Conservation (phyloP, 805 yeast genomes). For the Candida endomychidarum region DNA sequence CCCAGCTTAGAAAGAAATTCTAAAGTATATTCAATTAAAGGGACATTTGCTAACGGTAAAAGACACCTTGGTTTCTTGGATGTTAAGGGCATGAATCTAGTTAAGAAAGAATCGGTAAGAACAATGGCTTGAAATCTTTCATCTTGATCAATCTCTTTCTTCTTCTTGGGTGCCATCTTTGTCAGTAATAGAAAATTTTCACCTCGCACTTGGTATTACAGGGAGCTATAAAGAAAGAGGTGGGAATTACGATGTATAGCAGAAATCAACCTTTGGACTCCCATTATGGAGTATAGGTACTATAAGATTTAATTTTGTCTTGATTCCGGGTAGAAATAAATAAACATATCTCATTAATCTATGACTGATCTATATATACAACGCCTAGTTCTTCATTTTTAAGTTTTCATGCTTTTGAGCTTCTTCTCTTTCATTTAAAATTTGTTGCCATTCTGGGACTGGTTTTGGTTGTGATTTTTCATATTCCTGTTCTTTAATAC, state of each 20-base stretch:
- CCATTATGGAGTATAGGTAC: too few species aligned
- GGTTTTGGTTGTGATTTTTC: slow-evolving; percentile 35
- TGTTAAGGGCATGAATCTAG: slow-evolving; percentile 90
- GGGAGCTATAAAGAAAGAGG: too few species aligned
- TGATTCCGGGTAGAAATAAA: neutral
- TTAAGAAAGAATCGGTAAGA: slow-evolving; percentile 88
- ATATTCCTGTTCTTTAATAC: slow-evolving; percentile 62
- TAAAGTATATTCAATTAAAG: slow-evolving; percentile 89
- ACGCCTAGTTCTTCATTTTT: slow-evolving; percentile 2
- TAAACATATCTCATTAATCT: neutral
- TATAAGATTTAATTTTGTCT: too few species aligned
- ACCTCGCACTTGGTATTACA: neutral
- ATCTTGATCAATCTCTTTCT: slow-evolving; percentile 61
- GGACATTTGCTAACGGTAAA: slow-evolving; percentile 88
- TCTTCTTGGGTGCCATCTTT: slow-evolving; percentile 52
- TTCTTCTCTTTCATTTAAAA: slow-evolving; percentile 25
- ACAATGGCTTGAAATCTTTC: slow-evolving; percentile 91
- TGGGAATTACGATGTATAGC: too few species aligned
- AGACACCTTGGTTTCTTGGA: slow-evolving; percentile 85
- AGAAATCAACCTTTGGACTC: too few species aligned
- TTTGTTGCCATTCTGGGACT: slow-evolving; percentile 38
- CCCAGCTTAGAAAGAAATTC: slow-evolving; percentile 91
- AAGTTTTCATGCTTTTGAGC: slow-evolving; percentile 13
- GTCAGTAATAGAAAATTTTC: slow-evolving; percentile 1
- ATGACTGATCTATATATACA: neutral